Conservation (phyloP, 805 yeast species). For the Groenewaldozyma salmanticensis region DNA sequence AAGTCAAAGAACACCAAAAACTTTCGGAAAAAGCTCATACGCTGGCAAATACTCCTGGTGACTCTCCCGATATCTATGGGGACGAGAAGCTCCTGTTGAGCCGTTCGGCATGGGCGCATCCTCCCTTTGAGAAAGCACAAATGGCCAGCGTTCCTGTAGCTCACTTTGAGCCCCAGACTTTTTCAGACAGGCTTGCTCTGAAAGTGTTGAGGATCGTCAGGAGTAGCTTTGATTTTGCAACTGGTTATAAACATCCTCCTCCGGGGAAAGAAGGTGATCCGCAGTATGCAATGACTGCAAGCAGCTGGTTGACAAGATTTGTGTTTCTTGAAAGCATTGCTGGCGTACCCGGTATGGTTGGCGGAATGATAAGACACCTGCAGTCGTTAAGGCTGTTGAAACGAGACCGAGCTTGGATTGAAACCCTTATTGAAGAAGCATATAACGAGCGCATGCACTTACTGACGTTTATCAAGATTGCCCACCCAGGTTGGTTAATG, state of each 20-base stretch:
- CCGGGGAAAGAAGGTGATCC: slow-evolving; percentile 28
- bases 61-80: slow-evolving; percentile 4
- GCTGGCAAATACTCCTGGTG: slow-evolving; percentile 1
- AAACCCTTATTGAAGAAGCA: slow-evolving; percentile 64
- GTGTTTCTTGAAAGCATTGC: slow-evolving; percentile 64
- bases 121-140: slow-evolving; percentile 28
- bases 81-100: slow-evolving; percentile 13
- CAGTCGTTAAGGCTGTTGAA: slow-evolving; percentile 51
- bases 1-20: too few relatives aligned
- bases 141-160: slow-evolving; percentile 37
- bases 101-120: slow-evolving; percentile 34
- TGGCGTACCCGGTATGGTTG: slow-evolving; percentile 75
- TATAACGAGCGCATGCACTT: slow-evolving; percentile 73
- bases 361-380: slow-evolving; percentile 60
- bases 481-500: slow-evolving; percentile 52
- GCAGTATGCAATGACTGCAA: slow-evolving; percentile 44
- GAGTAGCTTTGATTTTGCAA: slow-evolving; percentile 45
- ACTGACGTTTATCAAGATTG: slow-evolving; percentile 55
- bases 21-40: not conserved
- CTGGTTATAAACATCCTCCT: slow-evolving; percentile 55
- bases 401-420: slow-evolving; percentile 68
- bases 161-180: slow-evolving; percentile 41
- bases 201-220: slow-evolving; percentile 38
- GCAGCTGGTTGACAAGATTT: slow-evolving; percentile 50
- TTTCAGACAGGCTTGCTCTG: slow-evolving; percentile 46